These are phyloP conservation scores for Panicum hallii DNA, from an alignment of 202 grass and related monocot genomes.

Conservation along the genomic window DNA sequence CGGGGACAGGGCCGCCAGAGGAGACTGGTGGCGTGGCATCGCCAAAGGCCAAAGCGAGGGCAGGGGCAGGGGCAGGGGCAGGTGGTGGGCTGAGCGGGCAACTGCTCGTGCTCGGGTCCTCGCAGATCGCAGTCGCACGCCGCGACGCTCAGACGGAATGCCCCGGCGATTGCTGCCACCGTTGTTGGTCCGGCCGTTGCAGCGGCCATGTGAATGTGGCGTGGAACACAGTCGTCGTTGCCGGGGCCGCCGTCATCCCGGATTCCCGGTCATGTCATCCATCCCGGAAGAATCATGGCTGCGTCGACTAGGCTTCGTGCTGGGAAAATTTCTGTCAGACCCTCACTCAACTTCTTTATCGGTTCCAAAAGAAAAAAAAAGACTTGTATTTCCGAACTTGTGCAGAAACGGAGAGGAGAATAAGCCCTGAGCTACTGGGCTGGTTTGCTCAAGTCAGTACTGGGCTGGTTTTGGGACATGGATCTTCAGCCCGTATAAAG, in stretches of 20 bases:
- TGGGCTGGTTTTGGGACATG: too few species aligned
- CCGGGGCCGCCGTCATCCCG: neutral
- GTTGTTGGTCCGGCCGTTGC: neutral
- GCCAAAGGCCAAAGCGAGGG: neutral
- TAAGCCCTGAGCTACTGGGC: neutral
- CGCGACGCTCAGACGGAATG: neutral
- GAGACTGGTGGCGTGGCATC: constrained; percentile 5
- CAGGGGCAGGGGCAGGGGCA: neutral
- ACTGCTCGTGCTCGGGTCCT: neutral
- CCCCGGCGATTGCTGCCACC: constrained; percentile 6
- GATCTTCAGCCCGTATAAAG: too few species aligned
- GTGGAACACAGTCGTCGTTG: neutral
- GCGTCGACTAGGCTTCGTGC: neutral
- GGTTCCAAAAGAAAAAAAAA: too few species aligned
- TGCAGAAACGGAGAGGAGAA: neutral
- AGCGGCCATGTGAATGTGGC: constrained; percentile 25
- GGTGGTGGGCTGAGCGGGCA: constrained; percentile 33
- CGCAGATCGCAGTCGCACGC: constrained; percentile 2
- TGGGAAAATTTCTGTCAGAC: neutral
- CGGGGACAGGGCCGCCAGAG: constrained; percentile 7
- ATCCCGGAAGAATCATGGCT: neutral
- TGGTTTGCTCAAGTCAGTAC: too few species aligned
- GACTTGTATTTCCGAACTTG: neutral
- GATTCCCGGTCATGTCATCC: neutral
- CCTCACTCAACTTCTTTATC: too few species aligned